Base-by-base conservation (phyloP, 2,329 filamentous ascomycete species). In the Myrmaecium sp. region DNA sequence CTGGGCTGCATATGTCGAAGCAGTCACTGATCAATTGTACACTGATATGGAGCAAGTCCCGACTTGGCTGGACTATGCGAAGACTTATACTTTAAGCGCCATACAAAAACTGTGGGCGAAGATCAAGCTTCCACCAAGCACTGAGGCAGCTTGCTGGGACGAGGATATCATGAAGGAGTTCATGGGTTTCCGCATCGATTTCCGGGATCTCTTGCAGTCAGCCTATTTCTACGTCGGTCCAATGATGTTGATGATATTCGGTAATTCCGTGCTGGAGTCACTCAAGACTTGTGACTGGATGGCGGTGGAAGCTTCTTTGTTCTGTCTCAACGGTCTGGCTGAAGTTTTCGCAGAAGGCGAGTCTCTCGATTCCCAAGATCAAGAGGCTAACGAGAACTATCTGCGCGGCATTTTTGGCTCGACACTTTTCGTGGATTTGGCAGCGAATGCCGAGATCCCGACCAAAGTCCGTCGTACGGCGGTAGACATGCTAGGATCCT, bases 1-100 rank as follows among this genome's bases (percentile, higher is more conserved):
- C 44, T 89, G 81, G 80, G 74, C 69, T 11, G 73, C 69, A 1
- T 82, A 74, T 43, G 68, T 79, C 5, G 79, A 83, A 49, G 66
- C 68, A 8, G 60, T 57, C 72, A 57, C 66, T 61, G 32, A 76
- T 71, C 43, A 58, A 52, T 36, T 36, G 2, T 37, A 49, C 30
- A 32, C 41, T 0, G 48, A 40, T 14, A 51, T 52, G 4, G 44
- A 24, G 29, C 39, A 32, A 31, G 23, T 55, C 4, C 49, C 56
- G 3, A 37, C 50, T 5, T 81, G 74, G 73, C 60, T 74, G 25
- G 51, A 57, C 5, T 47, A 58, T 5, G 71, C 74, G 2, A 60
- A 70, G 26, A 51, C 57, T 5, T 61, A 73, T 30, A 57, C 80
- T 12, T 64, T 72, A 37, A 62, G 69, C 34, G 74, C 69, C 2